Conservation (phyloP, 805 yeast species). For the Tetrapisispora namnaoensis region DNA sequence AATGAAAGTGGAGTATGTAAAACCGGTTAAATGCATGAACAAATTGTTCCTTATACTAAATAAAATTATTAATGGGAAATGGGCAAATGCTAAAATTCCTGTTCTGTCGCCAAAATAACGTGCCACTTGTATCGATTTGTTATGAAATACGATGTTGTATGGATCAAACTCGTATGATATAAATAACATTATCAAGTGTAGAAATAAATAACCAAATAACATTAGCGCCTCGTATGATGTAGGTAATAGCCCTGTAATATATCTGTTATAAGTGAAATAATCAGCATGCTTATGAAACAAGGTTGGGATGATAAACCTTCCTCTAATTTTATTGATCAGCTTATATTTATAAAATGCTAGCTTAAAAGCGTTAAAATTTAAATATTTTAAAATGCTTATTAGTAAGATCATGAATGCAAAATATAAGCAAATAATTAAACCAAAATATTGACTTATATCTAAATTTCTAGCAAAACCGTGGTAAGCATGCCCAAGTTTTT, state of each 20-base stretch:
- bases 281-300: constrained; percentile 14
- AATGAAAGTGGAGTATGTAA: constrained; percentile 55
- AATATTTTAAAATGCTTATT: constrained; percentile 5
- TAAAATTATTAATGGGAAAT: constrained; percentile 45
- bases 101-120: constrained; percentile 36
- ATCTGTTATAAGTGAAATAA: constrained; percentile 6
- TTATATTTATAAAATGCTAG: constrained; percentile 5
- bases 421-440: constrained; percentile 8
- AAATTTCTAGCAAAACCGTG: constrained; percentile 12
- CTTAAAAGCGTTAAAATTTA: constrained; percentile 8
- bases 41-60: constrained; percentile 71
- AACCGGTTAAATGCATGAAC: constrained; percentile 48
- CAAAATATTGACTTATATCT: constrained; percentile 13
- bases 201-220: constrained; percentile 11
- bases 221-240: constrained; percentile 16
- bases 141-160: constrained; percentile 8
- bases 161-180: constrained; percentile 12
- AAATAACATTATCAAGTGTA: constrained; percentile 9
- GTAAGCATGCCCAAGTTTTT: constrained; percentile 9
- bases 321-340: constrained; percentile 10
- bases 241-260: constrained; percentile 14
- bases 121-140: constrained; percentile 12
- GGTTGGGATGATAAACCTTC: constrained; percentile 11
- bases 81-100: constrained; percentile 37
- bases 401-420: constrained; percentile 7